Conservation (phyloP, 495 filamentous ascomycete species). For the Daldinia childiae region DNA sequence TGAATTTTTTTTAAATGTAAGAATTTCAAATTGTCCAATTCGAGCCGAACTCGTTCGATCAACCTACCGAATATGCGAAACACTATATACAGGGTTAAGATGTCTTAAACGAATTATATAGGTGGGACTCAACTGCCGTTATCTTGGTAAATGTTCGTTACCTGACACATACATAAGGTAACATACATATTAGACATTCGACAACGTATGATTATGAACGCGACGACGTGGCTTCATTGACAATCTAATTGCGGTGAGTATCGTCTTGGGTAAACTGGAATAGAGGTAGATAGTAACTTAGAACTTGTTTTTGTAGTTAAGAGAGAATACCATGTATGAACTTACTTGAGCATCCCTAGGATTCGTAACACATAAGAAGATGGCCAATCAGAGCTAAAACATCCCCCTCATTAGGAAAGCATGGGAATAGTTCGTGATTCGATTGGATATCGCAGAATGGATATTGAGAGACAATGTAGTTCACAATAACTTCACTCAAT, state of each 20-base stretch:
- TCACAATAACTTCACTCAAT: neutral
- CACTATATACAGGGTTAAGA: neutral
- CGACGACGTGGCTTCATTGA: neutral
- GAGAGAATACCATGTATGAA: neutral
- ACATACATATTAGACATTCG: neutral
- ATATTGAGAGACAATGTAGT: neutral
- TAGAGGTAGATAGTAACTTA: too few relatives aligned
- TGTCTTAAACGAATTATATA: neutral
- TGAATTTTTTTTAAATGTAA: neutral
- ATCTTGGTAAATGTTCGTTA: neutral
- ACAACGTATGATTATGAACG: neutral
- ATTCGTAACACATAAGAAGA: neutral
- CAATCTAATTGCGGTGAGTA: neutral
- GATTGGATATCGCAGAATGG: neutral
- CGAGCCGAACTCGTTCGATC: constrained; percentile 15
- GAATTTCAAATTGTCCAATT: neutral
- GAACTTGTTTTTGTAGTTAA: neutral
- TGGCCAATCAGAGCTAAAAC: neutral
- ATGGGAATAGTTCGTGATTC: neutral
- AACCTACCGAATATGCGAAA: constrained; percentile 13
- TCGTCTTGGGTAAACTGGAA: neutral
- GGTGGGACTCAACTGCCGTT: neutral
- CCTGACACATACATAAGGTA: neutral
- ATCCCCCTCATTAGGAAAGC: neutral
- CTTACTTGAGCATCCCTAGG: too few relatives aligned